Evolutionary conservation across 1,284 basidiomycete species (phyloP).

Genomic region (Boletus albobrunnescens): DNA sequence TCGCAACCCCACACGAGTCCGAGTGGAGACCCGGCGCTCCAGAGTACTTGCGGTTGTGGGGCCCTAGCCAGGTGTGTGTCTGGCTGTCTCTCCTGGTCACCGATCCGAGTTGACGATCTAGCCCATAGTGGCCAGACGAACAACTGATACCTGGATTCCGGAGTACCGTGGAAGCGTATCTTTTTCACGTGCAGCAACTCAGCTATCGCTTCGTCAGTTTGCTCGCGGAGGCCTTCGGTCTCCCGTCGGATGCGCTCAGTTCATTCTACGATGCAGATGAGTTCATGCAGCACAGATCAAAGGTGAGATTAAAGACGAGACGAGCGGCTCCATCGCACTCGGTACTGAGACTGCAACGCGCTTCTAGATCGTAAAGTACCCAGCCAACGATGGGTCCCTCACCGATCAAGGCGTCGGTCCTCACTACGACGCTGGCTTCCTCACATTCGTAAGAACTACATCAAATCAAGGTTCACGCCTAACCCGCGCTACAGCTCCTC

Average conservation of each 20-base stretch:
- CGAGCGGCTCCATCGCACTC: neutral
- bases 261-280: conserved; percentile 32
- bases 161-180: conserved; percentile 26
- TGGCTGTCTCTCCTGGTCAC: too few species aligned
- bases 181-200: conserved; percentile 27
- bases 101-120: neutral
- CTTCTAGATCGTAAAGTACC: conserved; percentile 38
- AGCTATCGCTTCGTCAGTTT: conserved; percentile 26
- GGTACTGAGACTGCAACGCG: neutral
- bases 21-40: conserved; percentile 37
- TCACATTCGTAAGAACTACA: conserved; percentile 36
- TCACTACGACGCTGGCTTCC: conserved; percentile 41
- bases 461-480: neutral
- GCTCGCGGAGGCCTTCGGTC: conserved; percentile 32
- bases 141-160: conserved; percentile 37
- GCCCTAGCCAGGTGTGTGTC: conserved; percentile 36
- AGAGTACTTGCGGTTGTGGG: conserved; percentile 40
- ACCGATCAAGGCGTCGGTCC: conserved; percentile 41
- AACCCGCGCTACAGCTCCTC: conserved; percentile 32
- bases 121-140: conserved; percentile 38
- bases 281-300: conserved; percentile 32
- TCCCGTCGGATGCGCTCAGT: conserved; percentile 28
- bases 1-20: conserved; percentile 36
- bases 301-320: conserved; percentile 18
- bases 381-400: conserved; percentile 28